Base-by-base conservation (phyloP, 192 early-diverging fungal genomes). In the Mortierella alpina region DNA sequence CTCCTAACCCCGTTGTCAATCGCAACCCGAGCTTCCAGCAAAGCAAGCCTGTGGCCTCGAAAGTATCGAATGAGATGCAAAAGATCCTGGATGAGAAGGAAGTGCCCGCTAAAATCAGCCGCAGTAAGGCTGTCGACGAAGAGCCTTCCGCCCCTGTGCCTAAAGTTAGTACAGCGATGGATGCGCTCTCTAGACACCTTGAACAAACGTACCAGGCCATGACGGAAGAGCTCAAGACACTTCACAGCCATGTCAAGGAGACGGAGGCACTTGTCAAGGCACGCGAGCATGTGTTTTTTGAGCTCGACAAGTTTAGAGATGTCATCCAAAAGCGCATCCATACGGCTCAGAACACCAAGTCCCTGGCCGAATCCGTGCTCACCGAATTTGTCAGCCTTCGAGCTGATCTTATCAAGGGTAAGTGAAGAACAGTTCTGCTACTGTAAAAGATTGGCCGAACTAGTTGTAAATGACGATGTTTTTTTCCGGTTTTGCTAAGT, bases 151-250 rank as follows among this genome's bases (percentile, higher is more conserved):
- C 70, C 7, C 70, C 70, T 23, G 55, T 60, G 5, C 66, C 65
- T 20, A 80, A 80, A 57, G 59, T 64, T 17, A 80, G 77, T 10
- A 59, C 66, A 0, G 77, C 70, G 8, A 80, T 80, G 77, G 77
- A 80, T 49, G 69, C 69, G 15, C 46, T 80, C 4, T 80, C 77
- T 11, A 64, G 70, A 23, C 77, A 80, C 41, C 65, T 80, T 12
- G 77, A 80, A 52, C 66, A 72, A 15, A 80, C 70, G 2, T 80
- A 80, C 41, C 52, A 72, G 40, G 65, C 77, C 1, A 80, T 80
- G 77, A 80, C 77, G 17, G 70, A 80, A 54, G 77, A 80, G 41
- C 59, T 80, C 47, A 55, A 47, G 61, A 72, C 77, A 1, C 49
- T 80, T 15, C 44, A 59, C 23, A 63, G 70, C 11, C 77, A 80